phyloP scores from a whole-genome alignment of 2,329 filamentous ascomycete species.

The Lojkania enalia region DNA sequence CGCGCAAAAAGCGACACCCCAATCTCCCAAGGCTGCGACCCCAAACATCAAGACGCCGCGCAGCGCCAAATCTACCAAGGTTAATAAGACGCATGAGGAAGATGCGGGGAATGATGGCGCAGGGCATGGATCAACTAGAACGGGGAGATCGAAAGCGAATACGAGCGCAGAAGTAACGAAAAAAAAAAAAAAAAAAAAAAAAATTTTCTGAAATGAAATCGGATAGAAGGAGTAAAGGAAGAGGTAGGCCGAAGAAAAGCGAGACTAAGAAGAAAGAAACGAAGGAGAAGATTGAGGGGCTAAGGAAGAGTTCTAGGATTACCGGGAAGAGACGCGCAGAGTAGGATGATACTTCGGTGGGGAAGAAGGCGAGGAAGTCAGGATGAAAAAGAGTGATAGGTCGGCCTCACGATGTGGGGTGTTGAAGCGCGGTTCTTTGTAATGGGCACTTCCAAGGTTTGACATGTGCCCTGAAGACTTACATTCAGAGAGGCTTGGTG shows the following conservation, averaged over 20 bases:
- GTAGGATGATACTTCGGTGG: slow-evolving; percentile 6
- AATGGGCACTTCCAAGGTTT: not conserved
- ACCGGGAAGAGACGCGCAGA: slow-evolving; percentile 26
- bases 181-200: slow-evolving; percentile 3
- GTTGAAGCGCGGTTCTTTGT: not conserved
- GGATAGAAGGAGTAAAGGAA: no score
- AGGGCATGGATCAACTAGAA: no score
- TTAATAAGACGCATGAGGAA: no score
- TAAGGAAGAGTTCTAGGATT: slow-evolving; percentile 23
- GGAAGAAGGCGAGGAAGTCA: slow-evolving; percentile 25
- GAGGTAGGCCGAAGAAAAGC: slow-evolving; percentile 1
- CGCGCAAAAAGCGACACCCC: no score
- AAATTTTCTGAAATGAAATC: no score
- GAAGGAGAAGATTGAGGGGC: slow-evolving; percentile 16
- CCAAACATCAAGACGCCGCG: no score
- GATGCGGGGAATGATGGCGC: no score
- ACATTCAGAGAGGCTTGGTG: not conserved
- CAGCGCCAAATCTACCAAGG: no score
- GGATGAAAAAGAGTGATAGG: not conserved
- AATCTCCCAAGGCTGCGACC: no score
- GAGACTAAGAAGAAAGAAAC: slow-evolving; percentile 7
- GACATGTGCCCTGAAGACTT: not conserved
- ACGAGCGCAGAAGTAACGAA: no score
- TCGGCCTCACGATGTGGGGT: not conserved
- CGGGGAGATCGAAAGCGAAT: no score